Evolutionary conservation across 2,329 filamentous ascomycete species (phyloP).

Genomic region (Penicillium expansum): DNA sequence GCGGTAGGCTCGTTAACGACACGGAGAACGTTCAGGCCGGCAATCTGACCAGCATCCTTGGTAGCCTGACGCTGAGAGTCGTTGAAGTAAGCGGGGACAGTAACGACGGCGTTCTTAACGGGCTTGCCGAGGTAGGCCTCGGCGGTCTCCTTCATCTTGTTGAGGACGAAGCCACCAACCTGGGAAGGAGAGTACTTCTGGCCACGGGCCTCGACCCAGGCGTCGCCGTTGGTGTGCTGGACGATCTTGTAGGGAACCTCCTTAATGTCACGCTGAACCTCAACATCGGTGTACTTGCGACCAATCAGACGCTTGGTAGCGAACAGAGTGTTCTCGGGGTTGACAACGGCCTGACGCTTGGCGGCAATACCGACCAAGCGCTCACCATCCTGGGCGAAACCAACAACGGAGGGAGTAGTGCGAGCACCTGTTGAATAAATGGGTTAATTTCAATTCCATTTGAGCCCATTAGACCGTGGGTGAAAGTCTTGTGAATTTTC

Average conservation of each 20-base stretch:
- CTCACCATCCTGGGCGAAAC: conserved; percentile 93
- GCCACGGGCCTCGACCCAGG: conserved; percentile 89
- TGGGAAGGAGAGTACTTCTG: conserved; percentile 98
- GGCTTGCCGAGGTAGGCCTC: conserved; percentile 88
- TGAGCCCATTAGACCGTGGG: not conserved
- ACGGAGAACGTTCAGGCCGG: conserved; percentile 93
- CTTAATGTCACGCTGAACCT: conserved; percentile 96
- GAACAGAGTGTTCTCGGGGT: conserved; percentile 97
- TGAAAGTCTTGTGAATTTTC: not conserved
- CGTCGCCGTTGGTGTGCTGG: conserved; percentile 93
- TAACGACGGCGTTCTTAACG: conserved; percentile 94
- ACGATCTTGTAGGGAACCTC: conserved; percentile 99
- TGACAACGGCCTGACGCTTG: conserved; percentile 97
- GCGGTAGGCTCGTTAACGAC: conserved; percentile 98
- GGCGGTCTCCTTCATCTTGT: conserved; percentile 99
- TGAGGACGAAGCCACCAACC: conserved; percentile 91
- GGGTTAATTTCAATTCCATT: conserved; percentile 17
- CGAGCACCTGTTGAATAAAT: conserved; percentile 62
- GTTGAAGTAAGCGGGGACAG: conserved; percentile 97
- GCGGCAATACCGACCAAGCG: conserved; percentile 94
- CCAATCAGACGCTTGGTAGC: conserved; percentile 98
- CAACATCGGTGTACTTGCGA: conserved; percentile 88
- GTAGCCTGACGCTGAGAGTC: conserved; percentile 96
- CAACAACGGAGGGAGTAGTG: conserved; percentile 91
- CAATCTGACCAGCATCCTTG: conserved; percentile 96